Conservation (phyloP, 768 basidiomycete genomes). For the Leucocoprinus leucothites region DNA sequence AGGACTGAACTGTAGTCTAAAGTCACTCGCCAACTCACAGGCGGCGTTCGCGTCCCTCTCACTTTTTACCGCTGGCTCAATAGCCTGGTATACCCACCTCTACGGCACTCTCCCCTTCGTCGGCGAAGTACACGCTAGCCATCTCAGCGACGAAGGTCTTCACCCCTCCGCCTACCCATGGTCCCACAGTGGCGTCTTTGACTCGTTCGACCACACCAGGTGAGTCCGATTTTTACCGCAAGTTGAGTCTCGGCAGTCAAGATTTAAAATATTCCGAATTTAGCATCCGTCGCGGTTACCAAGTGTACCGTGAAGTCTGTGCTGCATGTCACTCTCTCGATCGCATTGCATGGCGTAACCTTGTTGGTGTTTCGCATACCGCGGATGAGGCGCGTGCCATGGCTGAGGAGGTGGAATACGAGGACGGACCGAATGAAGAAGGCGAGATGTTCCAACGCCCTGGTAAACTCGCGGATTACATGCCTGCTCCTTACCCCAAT, state of each 20-base stretch:
- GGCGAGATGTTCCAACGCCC: constrained; percentile 99
- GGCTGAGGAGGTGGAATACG: constrained; percentile 97
- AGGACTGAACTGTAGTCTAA: constrained; percentile 10
- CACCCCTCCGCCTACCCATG: constrained; percentile 88
- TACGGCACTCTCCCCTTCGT: constrained; percentile 90
- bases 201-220: constrained; percentile 97
- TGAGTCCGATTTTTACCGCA: constrained; percentile 36
- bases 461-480: constrained; percentile 96
- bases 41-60: constrained; percentile 74
- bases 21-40: constrained; percentile 72
- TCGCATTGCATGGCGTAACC: constrained; percentile 99
- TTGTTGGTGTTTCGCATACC: constrained; percentile 97
- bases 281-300: constrained; percentile 93
- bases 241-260: constrained; percentile 2
- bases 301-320: constrained; percentile 99
- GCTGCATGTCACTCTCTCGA: constrained; percentile 98
- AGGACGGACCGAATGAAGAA: constrained; percentile 89
- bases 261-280: constrained; percentile 13
- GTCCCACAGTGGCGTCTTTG: constrained; percentile 84
- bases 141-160: constrained; percentile 90
- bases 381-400: constrained; percentile 84
- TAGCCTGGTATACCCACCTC: constrained; percentile 95
- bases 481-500: constrained; percentile 94
- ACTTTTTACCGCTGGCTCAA: constrained; percentile 77
- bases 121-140: constrained; percentile 89